Conservation (phyloP, 2,329 filamentous ascomycete genomes). For the Cytospora chrysosperma region DNA sequence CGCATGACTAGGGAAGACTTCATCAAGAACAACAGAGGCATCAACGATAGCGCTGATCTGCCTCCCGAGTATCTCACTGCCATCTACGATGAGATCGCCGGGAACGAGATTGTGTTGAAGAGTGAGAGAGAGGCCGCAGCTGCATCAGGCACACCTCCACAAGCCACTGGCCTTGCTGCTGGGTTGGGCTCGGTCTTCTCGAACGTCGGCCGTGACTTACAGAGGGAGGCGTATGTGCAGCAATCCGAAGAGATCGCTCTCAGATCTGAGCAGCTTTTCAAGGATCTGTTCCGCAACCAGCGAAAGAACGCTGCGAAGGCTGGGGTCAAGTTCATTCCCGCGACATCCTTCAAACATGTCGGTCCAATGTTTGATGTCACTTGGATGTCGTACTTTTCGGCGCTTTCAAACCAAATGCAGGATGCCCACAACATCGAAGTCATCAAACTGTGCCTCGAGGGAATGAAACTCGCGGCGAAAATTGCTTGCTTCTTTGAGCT, state of each 20-base stretch:
- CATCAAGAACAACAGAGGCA: constrained; percentile 97
- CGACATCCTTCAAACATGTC: constrained; percentile 90
- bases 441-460: constrained; percentile 89
- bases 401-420: constrained; percentile 88
- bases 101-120: constrained; percentile 90
- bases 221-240: constrained; percentile 89
- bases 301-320: constrained; percentile 72
- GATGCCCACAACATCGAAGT: constrained; percentile 91
- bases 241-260: constrained; percentile 88
- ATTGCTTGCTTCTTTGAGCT: constrained; percentile 93
- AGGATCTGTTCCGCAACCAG: constrained; percentile 87
- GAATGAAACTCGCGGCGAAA: constrained; percentile 88
- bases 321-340: constrained; percentile 78
- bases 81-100: constrained; percentile 90
- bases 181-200: constrained; percentile 86
- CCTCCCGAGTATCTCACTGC: constrained; percentile 86
- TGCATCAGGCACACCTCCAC: constrained; percentile 65
- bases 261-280: constrained; percentile 80
- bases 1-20: constrained; percentile 97
- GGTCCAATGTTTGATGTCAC: constrained; percentile 98
- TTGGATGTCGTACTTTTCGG: constrained; percentile 99
- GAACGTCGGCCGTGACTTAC: constrained; percentile 86
- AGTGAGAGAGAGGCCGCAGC: constrained; percentile 90
- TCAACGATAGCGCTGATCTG: constrained; percentile 93
- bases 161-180: constrained; percentile 70